A percentile compares a stretch with the other conserved stretches of the same genome.
Evolutionary conservation across 2,329 filamentous ascomycete genomes (phyloP).

Genomic region (Hypoxylon sp.): DNA sequence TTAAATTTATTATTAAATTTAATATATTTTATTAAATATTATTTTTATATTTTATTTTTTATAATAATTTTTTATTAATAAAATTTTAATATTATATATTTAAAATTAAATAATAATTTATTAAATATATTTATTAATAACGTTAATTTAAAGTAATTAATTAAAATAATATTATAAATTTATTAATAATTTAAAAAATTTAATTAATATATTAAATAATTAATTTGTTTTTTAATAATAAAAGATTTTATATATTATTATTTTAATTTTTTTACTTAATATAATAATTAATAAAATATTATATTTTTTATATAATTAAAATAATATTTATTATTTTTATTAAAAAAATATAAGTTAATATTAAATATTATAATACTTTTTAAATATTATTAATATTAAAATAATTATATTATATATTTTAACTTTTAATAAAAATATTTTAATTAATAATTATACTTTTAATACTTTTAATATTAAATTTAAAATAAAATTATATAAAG

Average conservation of each 20-base stretch:
- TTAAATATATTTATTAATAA: neutral
- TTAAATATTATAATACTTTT: neutral
- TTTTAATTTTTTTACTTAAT: no score
- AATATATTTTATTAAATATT: slow-evolving; percentile 1
- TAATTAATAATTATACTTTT: neutral
- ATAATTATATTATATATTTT: neutral
- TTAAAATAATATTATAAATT: neutral
- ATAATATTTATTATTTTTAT: neutral
- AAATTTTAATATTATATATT: neutral
- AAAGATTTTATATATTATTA: neutral
- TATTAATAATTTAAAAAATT: neutral
- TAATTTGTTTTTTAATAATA: neutral
- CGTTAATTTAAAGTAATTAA: neutral
- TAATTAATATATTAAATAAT: neutral
- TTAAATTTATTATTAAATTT: neutral
- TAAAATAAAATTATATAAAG: neutral
- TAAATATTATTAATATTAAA: neutral
- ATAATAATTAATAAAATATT: no score
- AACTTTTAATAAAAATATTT: neutral
- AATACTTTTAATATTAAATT: neutral
- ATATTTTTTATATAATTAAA: neutral
- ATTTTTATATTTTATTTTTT: neutral
- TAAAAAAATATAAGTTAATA: neutral
- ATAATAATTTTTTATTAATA: neutral
- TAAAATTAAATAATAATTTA: neutral